Base-by-base conservation (phyloP, 2,329 filamentous ascomycete genomes). In the Huntiella moniliformis region DNA sequence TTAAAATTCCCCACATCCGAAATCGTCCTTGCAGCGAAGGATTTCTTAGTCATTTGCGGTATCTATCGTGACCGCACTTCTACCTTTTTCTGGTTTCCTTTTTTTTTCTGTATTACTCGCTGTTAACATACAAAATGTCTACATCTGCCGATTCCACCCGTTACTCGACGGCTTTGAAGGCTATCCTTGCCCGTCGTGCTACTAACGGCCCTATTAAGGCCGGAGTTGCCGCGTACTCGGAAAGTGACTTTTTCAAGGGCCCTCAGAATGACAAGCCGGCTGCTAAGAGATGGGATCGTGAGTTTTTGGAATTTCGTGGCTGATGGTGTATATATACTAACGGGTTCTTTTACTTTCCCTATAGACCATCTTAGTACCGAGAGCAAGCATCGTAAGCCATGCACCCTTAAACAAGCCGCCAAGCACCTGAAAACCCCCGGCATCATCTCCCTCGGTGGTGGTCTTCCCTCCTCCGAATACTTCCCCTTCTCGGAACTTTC, bases 381-480 rank as follows among this genome's bases (percentile, higher is more conserved):
- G 58, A 74, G 73, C 51, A 67, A 68, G 48, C 59, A 70, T 15
- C 66, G 75, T 44, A 61, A 74, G 60, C 77, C 70, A 32, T 83
- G 73, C 52, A 79, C 78, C n/a, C 67, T 96, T 50, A 96, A 96
- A 62, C 70, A 72, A 50, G 86, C 87, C 4, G 87, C 87, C 38
- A 73, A 72, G 47, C 80, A 78, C 58, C 72, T 96, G 45, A 81
- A 80, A 57, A 83, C 71, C 35, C 84, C 86, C 1, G 86, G 82
- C 12, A 64, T 95, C 49, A 91, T 98, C 57, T 94, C 86, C 1
- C 77, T 98, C 1, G 91, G 91, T 46, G 91, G 91, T 44, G 91
- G 91, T 3, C 67, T 98, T 15, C 91, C 91, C 3, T 87, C 84
- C 11, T 74, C 82, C 50, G 79, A 88, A 59, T 84, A 92, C 62